These are phyloP conservation scores for Rhipidocladum racemiflorum DNA, from an alignment of 176 grass and related monocot genomes.

Conservation along the genomic window DNA sequence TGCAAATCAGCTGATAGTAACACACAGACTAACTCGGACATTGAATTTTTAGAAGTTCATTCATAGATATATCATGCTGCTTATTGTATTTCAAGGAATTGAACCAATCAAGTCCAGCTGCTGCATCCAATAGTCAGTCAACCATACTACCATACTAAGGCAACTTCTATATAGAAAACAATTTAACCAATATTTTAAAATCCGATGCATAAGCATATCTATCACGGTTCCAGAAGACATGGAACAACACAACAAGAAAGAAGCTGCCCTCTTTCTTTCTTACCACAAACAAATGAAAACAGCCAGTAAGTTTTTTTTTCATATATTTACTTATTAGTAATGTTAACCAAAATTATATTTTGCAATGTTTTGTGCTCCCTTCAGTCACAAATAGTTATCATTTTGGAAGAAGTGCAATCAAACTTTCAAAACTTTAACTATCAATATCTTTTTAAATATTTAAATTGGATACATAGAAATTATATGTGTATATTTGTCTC, in stretches of 20 bases:
- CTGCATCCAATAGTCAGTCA: neutral
- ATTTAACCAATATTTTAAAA: neutral
- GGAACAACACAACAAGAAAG: neutral
- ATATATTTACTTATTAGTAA: neutral
- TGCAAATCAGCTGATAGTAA: neutral
- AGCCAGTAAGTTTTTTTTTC: neutral
- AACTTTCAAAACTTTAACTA: no score
- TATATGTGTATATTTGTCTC: no score
- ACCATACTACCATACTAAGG: neutral
- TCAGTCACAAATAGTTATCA: no score
- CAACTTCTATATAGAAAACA: neutral
- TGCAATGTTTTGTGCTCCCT: neutral
- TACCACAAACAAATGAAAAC: neutral
- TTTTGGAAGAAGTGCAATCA: no score
- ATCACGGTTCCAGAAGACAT: neutral
- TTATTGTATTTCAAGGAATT: neutral
- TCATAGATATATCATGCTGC: neutral
- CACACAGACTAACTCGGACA: neutral
- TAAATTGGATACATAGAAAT: no score
- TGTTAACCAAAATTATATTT: neutral
- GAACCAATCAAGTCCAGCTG: neutral
- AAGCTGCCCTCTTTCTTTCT: neutral
- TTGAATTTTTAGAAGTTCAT: neutral
- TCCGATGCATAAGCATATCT: neutral
- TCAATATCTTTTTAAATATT: no score